phyloP scores from a whole-genome alignment of 2,329 filamentous ascomycete genomes.

The Podosphaera fusca region DNA sequence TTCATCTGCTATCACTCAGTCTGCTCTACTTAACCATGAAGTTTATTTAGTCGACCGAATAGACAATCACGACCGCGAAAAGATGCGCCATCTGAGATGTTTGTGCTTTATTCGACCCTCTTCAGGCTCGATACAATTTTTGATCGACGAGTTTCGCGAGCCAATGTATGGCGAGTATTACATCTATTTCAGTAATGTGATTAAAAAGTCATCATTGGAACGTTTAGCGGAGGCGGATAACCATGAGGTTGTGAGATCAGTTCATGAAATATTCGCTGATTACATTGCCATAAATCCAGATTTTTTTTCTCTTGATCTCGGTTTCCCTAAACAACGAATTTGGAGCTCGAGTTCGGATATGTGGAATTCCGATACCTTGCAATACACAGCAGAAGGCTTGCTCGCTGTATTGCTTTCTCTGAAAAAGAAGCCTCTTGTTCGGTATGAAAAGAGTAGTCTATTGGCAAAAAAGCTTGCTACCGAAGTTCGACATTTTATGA shows the following conservation, averaged over 20 bases:
- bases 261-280: constrained; percentile 93
- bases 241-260: constrained; percentile 80
- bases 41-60: constrained; percentile 94
- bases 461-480: constrained; percentile 81
- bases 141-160: constrained; percentile 87
- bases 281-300: constrained; percentile 91
- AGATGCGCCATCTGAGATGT: constrained; percentile 92
- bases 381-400: constrained; percentile 68
- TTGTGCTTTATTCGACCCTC: constrained; percentile 84
- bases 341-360: constrained; percentile 65
- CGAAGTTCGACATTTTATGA: constrained; percentile 78
- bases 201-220: constrained; percentile 89
- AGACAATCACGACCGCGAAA: constrained; percentile 74
- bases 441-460: constrained; percentile 78
- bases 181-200: constrained; percentile 91
- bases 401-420: constrained; percentile 65
- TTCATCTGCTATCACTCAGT: constrained; percentile 89
- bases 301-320: constrained; percentile 58
- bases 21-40: constrained; percentile 80
- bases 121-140: constrained; percentile 70
- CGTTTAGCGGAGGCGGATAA: constrained; percentile 89
- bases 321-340: constrained; percentile 48
- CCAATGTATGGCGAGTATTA: constrained; percentile 96
- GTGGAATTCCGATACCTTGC: constrained; percentile 78
- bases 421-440: constrained; percentile 90